Evolutionary conservation across 331 rosid genomes (phyloP), one percentile per base, ranked within the genome.

Genomic region (Telfairia occidentalis): DNA sequence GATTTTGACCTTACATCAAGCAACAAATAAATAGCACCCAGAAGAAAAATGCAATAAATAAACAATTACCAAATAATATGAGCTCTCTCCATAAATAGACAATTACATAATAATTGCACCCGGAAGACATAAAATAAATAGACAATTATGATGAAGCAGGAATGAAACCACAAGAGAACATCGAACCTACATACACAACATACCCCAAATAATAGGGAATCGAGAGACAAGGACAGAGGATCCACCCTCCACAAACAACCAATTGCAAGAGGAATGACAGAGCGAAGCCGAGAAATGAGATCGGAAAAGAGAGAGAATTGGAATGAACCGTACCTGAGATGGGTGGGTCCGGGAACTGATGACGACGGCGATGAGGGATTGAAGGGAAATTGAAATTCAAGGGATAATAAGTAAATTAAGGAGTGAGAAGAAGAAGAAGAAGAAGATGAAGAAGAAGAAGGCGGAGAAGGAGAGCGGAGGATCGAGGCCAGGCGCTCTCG

Each of bases 401-500:
- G 23, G 12, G 23, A 54, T 6, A 11, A 65, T 8, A 12, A 9
- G 5, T 12, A 0, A 65, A 66, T 67, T 67, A 13, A 23, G 37
- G 15, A 42, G 34, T 38, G 11, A 40, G 73, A 66, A 7, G 58
- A 52, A n/a, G 55, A 0, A n/a, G 55, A 0, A 5, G 67, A 15
- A n/a, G 71, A 12, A 28, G 35, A 57, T 10, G 64, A 13, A 28
- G 65, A 5, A 12, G 65, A 11, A 5, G 65, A 28, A 59, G 66
- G 23, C 10, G 45, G 23, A 3, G 54, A 42, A 67, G 73, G 53
- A 23, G 73, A 67, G 53, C 73, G 73, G 73, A 66, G 73, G 73
- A 43, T 67, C 32, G 74, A 67, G 2, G 49, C 71, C 49, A 40
- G 28, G 73, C 73, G 73, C 53, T 66, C 73, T 66, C 21, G 73